Evolutionary conservation across 78 protist genomes (phyloP).

Genomic region (Cavenderia fasciculata): DNA sequence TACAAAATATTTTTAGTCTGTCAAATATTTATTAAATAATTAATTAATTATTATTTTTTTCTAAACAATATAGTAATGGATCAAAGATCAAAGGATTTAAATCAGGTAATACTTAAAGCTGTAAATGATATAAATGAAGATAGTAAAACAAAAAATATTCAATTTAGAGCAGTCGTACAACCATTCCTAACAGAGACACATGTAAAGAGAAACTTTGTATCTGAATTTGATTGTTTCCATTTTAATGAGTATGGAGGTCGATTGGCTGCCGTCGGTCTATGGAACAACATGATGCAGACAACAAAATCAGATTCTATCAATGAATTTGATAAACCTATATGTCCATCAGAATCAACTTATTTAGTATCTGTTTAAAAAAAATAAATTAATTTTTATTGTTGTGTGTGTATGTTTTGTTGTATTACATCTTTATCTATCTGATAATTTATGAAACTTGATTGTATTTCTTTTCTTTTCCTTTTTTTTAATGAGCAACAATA

Average conservation of each 20-base stretch:
- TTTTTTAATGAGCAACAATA: constrained; percentile 15
- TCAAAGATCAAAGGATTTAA: neutral
- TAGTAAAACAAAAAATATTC: neutral
- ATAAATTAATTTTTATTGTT: too few relatives aligned
- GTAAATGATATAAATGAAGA: neutral
- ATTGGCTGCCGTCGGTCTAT: neutral
- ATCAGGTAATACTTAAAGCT: neutral
- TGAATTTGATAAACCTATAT: neutral
- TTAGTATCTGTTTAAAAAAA: too few relatives aligned
- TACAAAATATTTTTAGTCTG: too few relatives aligned
- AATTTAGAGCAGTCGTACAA: neutral
- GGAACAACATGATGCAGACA: neutral
- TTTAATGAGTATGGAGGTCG: neutral
- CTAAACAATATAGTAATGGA: too few relatives aligned
- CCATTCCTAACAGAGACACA: neutral
- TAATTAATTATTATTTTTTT: too few relatives aligned
- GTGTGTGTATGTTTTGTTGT: too few relatives aligned
- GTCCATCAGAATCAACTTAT: neutral
- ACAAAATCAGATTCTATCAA: neutral
- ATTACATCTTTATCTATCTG: too few relatives aligned
- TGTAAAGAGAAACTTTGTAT: neutral
- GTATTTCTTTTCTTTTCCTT: too few relatives aligned
- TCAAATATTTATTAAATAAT: too few relatives aligned
- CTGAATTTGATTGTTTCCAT: constrained; percentile 1
- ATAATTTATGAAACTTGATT: too few relatives aligned